These are phyloP conservation scores for Curvularia spicifera DNA, from an alignment of 2,329 filamentous ascomycete species.

Conservation along the genomic window DNA sequence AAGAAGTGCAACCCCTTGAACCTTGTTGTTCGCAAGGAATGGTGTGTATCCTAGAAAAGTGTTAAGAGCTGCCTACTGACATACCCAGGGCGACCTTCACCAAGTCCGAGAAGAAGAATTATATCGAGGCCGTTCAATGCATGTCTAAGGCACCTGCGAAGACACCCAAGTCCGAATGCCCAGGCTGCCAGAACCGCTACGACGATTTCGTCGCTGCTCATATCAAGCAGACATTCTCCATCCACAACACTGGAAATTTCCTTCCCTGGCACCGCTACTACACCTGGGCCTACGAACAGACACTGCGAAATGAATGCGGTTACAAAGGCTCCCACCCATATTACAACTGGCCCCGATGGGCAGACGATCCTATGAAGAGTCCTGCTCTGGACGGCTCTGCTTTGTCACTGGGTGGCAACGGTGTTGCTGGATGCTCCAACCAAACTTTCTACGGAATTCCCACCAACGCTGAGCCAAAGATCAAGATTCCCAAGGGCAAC, in stretches of 20 bases:
- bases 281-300: slow-evolving; percentile 39
- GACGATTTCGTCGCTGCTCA: slow-evolving; percentile 44
- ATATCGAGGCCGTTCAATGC: slow-evolving; percentile 42
- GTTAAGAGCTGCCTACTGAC: slow-evolving; percentile 6
- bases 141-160: slow-evolving; percentile 33
- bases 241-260: slow-evolving; percentile 41
- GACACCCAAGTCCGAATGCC: slow-evolving; percentile 32
- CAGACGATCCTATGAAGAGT: slow-evolving; percentile 48
- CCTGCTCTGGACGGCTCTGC: slow-evolving; percentile 62
- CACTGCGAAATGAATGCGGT: slow-evolving; percentile 37
- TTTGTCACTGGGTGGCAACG: slow-evolving; percentile 56
- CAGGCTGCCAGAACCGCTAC: slow-evolving; percentile 38
- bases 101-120: slow-evolving; percentile 35
- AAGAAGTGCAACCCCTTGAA: slow-evolving; percentile 49
- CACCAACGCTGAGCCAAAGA: slow-evolving; percentile 24
- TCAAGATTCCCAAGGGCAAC: slow-evolving; percentile 55
- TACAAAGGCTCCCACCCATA: slow-evolving; percentile 42
- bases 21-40: slow-evolving; percentile 52
- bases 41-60: slow-evolving; percentile 35
- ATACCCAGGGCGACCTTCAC: slow-evolving; percentile 33
- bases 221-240: slow-evolving; percentile 38
- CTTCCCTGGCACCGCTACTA: slow-evolving; percentile 39
- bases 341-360: slow-evolving; percentile 41
- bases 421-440: slow-evolving; percentile 39
- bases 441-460: slow-evolving; percentile 37